Evolutionary conservation across 208 protist genomes (phyloP).

Genomic region (Leishmania major): DNA sequence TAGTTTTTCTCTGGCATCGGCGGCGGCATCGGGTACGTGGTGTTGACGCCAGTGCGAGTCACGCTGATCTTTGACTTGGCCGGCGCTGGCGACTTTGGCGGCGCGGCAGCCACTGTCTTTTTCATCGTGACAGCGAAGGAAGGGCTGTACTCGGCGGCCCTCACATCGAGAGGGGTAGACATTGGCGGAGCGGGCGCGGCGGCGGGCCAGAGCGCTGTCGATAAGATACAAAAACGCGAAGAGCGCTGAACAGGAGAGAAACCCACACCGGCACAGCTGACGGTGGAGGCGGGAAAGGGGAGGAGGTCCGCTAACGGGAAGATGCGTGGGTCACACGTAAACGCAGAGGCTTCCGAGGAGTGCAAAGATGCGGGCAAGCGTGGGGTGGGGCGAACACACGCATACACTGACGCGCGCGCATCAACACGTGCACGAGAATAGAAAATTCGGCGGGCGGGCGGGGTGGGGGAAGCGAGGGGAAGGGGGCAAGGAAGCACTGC

Average conservation of each 20-base stretch:
- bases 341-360: not conserved
- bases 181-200: not conserved
- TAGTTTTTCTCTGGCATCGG: not conserved
- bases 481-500: not conserved
- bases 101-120: slow-evolving; percentile 3
- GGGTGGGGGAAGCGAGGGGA: too few relatives aligned
- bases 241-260: not conserved
- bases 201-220: not conserved
- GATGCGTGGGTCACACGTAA: not conserved
- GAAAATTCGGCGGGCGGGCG: not conserved
- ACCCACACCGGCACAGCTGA: not conserved
- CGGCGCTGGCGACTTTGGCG: slow-evolving; percentile 6
- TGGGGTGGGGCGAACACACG: not conserved
- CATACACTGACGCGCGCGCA: not conserved
- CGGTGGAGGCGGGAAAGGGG: not conserved
- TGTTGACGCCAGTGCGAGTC: slow-evolving; percentile 46
- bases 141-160: slow-evolving; percentile 20
- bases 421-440: not conserved
- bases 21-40: slow-evolving; percentile 29
- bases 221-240: not conserved
- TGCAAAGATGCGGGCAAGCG: not conserved
- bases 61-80: slow-evolving; percentile 45
- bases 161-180: slow-evolving; percentile 12
- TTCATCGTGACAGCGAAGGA: slow-evolving; percentile 5
- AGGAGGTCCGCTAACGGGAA: not conserved